Percentiles rank a stretch among this genome's conserved stretches.
phyloP scores from a whole-genome alignment of 805 yeast species.

The Metschnikowia colocasiae region DNA sequence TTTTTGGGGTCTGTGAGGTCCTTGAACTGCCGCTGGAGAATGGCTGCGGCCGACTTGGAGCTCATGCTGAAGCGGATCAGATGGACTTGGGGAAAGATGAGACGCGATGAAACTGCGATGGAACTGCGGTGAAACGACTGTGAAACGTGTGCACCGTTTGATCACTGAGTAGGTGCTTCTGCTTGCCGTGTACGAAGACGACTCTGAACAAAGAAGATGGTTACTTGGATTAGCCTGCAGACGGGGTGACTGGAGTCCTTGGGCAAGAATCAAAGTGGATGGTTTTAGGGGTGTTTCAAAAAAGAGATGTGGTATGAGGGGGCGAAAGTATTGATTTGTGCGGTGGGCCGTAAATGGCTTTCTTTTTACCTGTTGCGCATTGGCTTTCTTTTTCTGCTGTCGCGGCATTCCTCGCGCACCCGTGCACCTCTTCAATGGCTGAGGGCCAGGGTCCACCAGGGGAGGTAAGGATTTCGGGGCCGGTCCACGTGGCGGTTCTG shows the following conservation, averaged over 20 bases:
- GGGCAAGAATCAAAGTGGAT: background rate
- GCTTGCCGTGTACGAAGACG: background rate
- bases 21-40: constrained; percentile 87
- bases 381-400: constrained; percentile 4
- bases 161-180: background rate
- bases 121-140: background rate
- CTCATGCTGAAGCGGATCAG: constrained; percentile 26
- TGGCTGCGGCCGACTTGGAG: constrained; percentile 68
- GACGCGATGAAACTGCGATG: background rate
- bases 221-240: background rate
- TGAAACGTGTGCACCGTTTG: background rate
- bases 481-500: too few species aligned
- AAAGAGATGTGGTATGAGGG: constrained; percentile 3
- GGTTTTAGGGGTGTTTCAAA: background rate
- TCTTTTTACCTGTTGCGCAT: constrained; percentile 5
- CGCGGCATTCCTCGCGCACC: constrained; percentile 1
- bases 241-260: background rate
- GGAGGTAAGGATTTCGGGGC: too few species aligned
- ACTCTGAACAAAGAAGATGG: too few species aligned
- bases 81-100: background rate
- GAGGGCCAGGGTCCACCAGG: too few species aligned
- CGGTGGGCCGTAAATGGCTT: constrained; percentile 4
- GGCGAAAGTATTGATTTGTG: constrained; percentile 8
- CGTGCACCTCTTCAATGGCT: background rate
- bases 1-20: constrained; percentile 92